These are phyloP conservation scores for Xylaria curta DNA, from an alignment of 495 filamentous ascomycete species.

Conservation along the genomic window DNA sequence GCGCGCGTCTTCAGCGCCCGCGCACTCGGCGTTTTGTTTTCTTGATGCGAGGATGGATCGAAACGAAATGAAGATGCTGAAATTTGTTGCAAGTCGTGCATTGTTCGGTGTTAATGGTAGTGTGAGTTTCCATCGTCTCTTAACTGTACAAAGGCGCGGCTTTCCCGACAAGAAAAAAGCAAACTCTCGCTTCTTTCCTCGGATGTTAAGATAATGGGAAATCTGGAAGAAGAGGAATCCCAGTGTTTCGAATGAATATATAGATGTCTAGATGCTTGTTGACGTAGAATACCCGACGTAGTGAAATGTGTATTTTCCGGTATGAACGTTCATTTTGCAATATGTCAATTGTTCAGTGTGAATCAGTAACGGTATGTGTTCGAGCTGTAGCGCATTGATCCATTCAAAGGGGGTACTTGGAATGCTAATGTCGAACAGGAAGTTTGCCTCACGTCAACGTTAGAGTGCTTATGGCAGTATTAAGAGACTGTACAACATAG, in stretches of 20 bases:
- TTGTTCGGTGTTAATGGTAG: slow-evolving; percentile 16
- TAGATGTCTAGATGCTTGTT: slow-evolving; percentile 10
- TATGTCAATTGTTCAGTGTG: not conserved
- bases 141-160: not conserved
- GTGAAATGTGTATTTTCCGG: not conserved
- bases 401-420: not conserved
- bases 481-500: not conserved
- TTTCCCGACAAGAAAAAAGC: not conserved
- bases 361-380: not conserved
- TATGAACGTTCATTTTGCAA: not conserved
- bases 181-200: not conserved
- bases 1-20: not conserved
- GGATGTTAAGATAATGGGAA: not conserved
- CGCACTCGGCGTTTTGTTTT: slow-evolving; percentile 9
- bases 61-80: not conserved
- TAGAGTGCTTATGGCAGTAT: not conserved
- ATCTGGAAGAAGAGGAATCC: not conserved
- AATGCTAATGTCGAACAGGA: not conserved
- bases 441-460: not conserved
- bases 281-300: not conserved
- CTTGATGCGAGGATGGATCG: not conserved
- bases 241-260: slow-evolving; percentile 1
- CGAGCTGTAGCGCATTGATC: not conserved
- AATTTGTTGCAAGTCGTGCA: slow-evolving; percentile 16
- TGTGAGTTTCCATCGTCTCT: not conserved